phyloP scores from a whole-genome alignment of 2,329 filamentous ascomycete genomes.

The Fusarium sp. region DNA sequence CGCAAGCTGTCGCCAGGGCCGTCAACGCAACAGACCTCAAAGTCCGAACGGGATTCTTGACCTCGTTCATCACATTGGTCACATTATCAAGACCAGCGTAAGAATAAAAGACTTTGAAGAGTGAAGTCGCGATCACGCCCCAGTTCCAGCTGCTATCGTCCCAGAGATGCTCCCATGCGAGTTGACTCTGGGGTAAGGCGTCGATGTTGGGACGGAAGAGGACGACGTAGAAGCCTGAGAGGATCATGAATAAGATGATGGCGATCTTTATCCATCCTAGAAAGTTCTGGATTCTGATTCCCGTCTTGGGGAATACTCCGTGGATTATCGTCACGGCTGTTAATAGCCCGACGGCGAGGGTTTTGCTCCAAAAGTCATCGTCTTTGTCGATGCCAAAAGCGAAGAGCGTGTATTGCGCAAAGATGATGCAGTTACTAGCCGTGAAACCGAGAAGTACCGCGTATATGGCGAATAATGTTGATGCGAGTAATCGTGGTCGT shows the following conservation, averaged over 20 bases:
- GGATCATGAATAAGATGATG: conserved; percentile 70
- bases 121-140: conserved; percentile 73
- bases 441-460: conserved; percentile 75
- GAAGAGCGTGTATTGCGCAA: conserved; percentile 74
- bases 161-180: conserved; percentile 68
- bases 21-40: conserved; percentile 71
- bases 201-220: conserved; percentile 53
- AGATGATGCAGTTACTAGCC: conserved; percentile 77
- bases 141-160: conserved; percentile 76
- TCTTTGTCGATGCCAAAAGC: conserved; percentile 65
- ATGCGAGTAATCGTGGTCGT: conserved; percentile 72
- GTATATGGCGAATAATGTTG: conserved; percentile 72
- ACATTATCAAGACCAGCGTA: conserved; percentile 75
- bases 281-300: conserved; percentile 70
- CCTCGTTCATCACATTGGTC: conserved; percentile 79
- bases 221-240: conserved; percentile 71
- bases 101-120: conserved; percentile 78
- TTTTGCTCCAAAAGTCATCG: conserved; percentile 64
- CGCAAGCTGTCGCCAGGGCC: conserved; percentile 70
- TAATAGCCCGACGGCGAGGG: conserved; percentile 68
- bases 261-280: conserved; percentile 74
- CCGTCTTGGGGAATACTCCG: conserved; percentile 66
- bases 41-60: conserved; percentile 75
- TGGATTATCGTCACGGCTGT: conserved; percentile 70
- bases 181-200: conserved; percentile 11